Conservation (phyloP, 75 land plant genomes). For the Sequoiadendron giganteum region DNA sequence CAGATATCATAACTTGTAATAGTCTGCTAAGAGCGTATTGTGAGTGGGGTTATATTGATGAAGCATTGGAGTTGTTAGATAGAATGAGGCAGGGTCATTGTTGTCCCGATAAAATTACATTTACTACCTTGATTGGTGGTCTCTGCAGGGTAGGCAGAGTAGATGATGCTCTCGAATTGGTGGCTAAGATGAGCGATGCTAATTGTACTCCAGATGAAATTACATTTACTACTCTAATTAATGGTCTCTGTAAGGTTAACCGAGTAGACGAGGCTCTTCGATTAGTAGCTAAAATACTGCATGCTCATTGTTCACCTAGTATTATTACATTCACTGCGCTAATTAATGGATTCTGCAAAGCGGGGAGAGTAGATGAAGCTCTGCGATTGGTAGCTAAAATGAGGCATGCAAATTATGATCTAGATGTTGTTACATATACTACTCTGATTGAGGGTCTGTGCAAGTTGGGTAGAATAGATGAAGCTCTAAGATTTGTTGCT, state of each 20-base stretch:
- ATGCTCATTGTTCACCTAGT: slow-evolving; percentile 34
- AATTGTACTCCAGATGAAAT: not conserved
- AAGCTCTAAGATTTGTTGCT: slow-evolving; percentile 30
- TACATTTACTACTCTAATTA: slow-evolving; percentile 37
- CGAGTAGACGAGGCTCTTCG: slow-evolving; percentile 36
- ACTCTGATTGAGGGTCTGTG: slow-evolving; percentile 50
- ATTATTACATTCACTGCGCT: slow-evolving; percentile 43
- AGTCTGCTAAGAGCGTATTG: slow-evolving; percentile 1
- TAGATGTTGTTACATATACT: slow-evolving; percentile 52
- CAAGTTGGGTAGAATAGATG: slow-evolving; percentile 39
- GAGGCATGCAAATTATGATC: slow-evolving; percentile 21
- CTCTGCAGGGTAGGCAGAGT: slow-evolving; percentile 45
- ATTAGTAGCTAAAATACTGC: slow-evolving; percentile 31
- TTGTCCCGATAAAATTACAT: slow-evolving; percentile 19
- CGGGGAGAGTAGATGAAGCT: slow-evolving; percentile 41
- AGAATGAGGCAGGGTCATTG: slow-evolving; percentile 13
- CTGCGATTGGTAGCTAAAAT: slow-evolving; percentile 46
- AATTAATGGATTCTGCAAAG: slow-evolving; percentile 46
- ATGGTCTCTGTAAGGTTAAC: slow-evolving; percentile 45
- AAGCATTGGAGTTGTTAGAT: slow-evolving; percentile 12
- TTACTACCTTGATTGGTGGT: slow-evolving; percentile 59
- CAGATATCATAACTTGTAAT: slow-evolving; percentile 37
- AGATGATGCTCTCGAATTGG: slow-evolving; percentile 29
- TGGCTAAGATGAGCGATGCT: slow-evolving; percentile 26
- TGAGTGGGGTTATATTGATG: slow-evolving; percentile 12